Base-by-base conservation (phyloP, 345 rosid species). In the Bretschneidera sinensis region DNA sequence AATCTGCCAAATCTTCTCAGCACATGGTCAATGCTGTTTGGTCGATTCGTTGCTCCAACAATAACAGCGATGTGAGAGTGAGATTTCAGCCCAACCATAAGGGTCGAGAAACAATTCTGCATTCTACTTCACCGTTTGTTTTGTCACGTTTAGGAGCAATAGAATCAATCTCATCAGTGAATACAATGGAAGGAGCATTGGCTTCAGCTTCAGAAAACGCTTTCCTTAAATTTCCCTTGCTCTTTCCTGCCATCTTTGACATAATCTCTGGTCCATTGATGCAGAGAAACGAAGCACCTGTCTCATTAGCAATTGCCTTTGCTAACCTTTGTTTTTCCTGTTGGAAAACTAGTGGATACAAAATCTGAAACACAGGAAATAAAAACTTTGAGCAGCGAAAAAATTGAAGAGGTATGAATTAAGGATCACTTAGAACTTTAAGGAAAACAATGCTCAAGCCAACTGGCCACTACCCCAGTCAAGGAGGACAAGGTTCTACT, bases 281-380 rank as follows among this genome's bases (percentile, higher is more conserved):
- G 54, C 80, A 83, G 66, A 83, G 81, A 81, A 81, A 85, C 71
- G 81, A 85, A 0, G 92, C 88, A 71, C 88, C 85, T 20, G 85
- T 83, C 68, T 85, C 92, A 62, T 85, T 85, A 48, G 88, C 86
- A n/a, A n/a, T n/a, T n/a, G n/a, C n/a, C n/a, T n/a, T n/a, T n/a
- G n/a, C n/a, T n/a, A n/a, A n/a, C n/a, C n/a, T n/a, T n/a, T n/a
- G n/a, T n/a, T n/a, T n/a, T n/a, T n/a, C n/a, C n/a, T n/a, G n/a
- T n/a, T n/a, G n/a, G n/a, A n/a, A n/a, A n/a, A n/a, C n/a, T n/a
- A n/a, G n/a, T n/a, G n/a, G n/a, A n/a, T n/a, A n/a, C n/a, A n/a
- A n/a, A n/a, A n/a, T n/a, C n/a, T n/a, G n/a, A n/a, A n/a, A n/a
- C n/a, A n/a, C n/a, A n/a, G n/a, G n/a, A n/a, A n/a, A n/a, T n/a